A percentile compares a stretch with the other conserved stretches of the same genome.
Evolutionary conservation across 2,329 filamentous ascomycete genomes (phyloP).

Genomic region (Sporothrix inflata): DNA sequence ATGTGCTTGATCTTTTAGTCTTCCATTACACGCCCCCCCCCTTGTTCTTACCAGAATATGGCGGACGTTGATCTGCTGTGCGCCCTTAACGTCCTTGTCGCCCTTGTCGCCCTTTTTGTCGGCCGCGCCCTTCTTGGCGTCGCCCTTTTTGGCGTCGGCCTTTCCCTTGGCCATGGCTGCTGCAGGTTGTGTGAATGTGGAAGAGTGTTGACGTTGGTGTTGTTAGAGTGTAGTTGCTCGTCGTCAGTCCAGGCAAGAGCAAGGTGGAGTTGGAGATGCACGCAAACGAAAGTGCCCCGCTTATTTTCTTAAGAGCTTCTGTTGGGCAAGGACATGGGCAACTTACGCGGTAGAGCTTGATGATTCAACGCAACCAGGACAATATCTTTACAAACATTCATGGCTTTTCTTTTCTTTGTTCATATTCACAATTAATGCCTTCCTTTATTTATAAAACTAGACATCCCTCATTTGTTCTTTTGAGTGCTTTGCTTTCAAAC

Average conservation of each 20-base stretch:
- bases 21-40: too few species aligned
- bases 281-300: not conserved
- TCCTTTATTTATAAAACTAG: too few species aligned
- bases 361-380: not conserved
- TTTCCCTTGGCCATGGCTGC: constrained; percentile 35
- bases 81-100: constrained; percentile 34
- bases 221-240: not conserved
- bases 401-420: too few species aligned
- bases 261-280: not conserved
- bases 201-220: not conserved
- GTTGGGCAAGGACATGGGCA: not conserved
- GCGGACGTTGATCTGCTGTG: constrained; percentile 65
- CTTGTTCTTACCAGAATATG: constrained; percentile 63
- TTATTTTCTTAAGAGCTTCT: not conserved
- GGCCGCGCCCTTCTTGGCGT: constrained; percentile 29
- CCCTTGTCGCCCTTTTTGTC: constrained; percentile 26
- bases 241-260: constrained; percentile 11
- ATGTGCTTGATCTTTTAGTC: not conserved
- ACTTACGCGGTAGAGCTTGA: not conserved
- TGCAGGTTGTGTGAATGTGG: not conserved
- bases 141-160: constrained; percentile 34
- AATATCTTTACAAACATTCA: not conserved
- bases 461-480: too few species aligned
- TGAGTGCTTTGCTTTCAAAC: too few species aligned
- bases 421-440: too few species aligned